Evolutionary conservation across 495 filamentous ascomycete genomes (phyloP), one percentile per base, ranked within the genome.

Genomic region (Clohesyomyces aquaticus): DNA sequence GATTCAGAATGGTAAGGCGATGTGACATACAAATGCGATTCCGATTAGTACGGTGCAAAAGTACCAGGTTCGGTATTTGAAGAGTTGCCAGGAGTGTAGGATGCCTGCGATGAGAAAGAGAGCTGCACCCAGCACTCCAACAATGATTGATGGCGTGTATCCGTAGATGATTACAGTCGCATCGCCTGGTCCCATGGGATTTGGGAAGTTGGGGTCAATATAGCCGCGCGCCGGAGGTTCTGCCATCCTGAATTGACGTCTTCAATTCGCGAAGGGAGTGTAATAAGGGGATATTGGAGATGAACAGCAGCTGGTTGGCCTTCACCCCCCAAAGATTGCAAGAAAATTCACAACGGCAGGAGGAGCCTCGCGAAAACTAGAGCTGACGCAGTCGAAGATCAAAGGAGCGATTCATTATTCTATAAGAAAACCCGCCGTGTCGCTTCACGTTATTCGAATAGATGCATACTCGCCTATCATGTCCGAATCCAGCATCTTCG

Each of bases 21-120:
- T 28, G 45, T 21, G 43, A 77, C 80, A 64, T 77, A 87, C 56
- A 32, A 84, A 85, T 14, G 80, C 48, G 23, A 82, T 79, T 10
- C 85, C 86, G 27, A 87, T 69, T 6, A 84, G 27, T 25, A 88
- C 79, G 0, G 87, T 80, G 8, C 82, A 80, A 48, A 88, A 84
- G 71, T 84, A 88, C 82, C 82, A 88, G 8, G 79, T 81, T 61
- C 76, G 74, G 18, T 73, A 77, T 25, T 69, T 75, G 38, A 77
- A 49, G 6, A 88, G 60, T 53, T 85, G 79, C 50, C 74, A 78
- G 25, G 72, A 23, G 62, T 89, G 87, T 1, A 73, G 61, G 3
- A 76, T 19, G 4, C 82, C 71, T 0, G 78, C 71, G 29, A 80
- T 46, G 32, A 70, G 70, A 66, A 89, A 90, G 8, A 85, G 65